These are phyloP conservation scores for Sporisorium sorghi DNA, from an alignment of 1,284 basidiomycete species.

Conservation along the genomic window DNA sequence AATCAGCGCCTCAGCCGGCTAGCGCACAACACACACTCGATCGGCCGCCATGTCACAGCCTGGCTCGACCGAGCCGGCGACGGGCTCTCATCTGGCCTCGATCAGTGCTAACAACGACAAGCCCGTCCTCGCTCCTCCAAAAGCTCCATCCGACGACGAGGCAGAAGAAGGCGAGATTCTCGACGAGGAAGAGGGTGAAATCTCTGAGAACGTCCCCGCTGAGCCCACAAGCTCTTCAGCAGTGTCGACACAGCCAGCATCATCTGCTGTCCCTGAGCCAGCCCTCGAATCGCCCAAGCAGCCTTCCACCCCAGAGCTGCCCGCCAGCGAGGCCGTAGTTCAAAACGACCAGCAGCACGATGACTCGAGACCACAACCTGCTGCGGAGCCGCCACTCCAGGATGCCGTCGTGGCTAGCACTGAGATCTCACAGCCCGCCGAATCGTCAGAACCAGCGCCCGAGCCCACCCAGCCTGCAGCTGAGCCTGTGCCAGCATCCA, in stretches of 20 bases:
- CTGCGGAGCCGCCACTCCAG: not conserved
- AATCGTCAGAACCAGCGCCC: conserved; percentile 1
- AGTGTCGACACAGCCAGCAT: conserved; percentile 6
- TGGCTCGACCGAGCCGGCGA: conserved; percentile 15
- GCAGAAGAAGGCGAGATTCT: conserved; percentile 51
- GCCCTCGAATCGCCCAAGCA: conserved; percentile 15
- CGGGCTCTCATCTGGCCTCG: conserved; percentile 8
- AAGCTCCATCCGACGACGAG: conserved; percentile 31
- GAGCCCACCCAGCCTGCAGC: not conserved
- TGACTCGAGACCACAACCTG: not conserved
- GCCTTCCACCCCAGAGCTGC: conserved; percentile 20
- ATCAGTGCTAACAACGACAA: conserved; percentile 3
- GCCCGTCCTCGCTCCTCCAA: conserved; percentile 9
- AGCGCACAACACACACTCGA: not conserved
- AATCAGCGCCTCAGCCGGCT: not conserved
- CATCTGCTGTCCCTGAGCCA: conserved; percentile 9
- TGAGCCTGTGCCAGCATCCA: not conserved
- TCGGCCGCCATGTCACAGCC: conserved; percentile 29
- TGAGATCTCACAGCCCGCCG: not conserved
- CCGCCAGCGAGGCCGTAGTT: not conserved
- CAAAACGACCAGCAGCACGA: conserved; percentile 1
- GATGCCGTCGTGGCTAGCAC: not conserved
- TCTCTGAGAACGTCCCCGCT: conserved; percentile 18
- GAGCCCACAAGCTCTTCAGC: not conserved
- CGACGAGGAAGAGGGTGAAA: conserved; percentile 52